phyloP scores from a whole-genome alignment of 306 rosid species.

The Biancaea sappan region DNA sequence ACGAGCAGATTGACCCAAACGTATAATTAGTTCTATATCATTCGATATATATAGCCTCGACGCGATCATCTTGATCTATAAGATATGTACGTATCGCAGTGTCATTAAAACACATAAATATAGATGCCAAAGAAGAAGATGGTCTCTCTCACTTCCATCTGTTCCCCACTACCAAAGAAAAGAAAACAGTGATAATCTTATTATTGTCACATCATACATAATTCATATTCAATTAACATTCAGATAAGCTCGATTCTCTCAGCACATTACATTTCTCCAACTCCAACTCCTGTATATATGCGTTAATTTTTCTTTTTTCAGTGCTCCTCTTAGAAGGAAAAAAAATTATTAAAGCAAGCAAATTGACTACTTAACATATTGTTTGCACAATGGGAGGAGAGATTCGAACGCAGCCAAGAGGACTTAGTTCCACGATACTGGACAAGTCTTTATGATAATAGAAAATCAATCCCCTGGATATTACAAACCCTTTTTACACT shows the following conservation, averaged over 20 bases:
- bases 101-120: conserved; percentile 5
- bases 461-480: neutral
- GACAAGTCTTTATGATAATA: neutral
- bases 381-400: neutral
- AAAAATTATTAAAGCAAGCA: too few relatives aligned
- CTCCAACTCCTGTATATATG: too few relatives aligned
- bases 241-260: neutral
- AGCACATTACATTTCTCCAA: neutral
- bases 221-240: too few relatives aligned
- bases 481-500: neutral
- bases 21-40: neutral
- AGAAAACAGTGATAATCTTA: conserved; percentile 21
- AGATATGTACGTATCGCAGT: neutral
- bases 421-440: neutral
- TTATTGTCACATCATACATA: conserved; percentile 27
- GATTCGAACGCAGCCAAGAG: neutral
- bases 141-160: conserved; percentile 22
- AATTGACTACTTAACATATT: neutral
- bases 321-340: neutral
- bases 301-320: neutral
- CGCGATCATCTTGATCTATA: conserved; percentile 23
- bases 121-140: conserved; percentile 6
- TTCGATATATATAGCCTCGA: neutral
- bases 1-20: conserved; percentile 1
- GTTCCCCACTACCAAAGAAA: conserved; percentile 30